phyloP scores from a whole-genome alignment of 1,284 basidiomycete species.

The Heterobasidion irregulare region DNA sequence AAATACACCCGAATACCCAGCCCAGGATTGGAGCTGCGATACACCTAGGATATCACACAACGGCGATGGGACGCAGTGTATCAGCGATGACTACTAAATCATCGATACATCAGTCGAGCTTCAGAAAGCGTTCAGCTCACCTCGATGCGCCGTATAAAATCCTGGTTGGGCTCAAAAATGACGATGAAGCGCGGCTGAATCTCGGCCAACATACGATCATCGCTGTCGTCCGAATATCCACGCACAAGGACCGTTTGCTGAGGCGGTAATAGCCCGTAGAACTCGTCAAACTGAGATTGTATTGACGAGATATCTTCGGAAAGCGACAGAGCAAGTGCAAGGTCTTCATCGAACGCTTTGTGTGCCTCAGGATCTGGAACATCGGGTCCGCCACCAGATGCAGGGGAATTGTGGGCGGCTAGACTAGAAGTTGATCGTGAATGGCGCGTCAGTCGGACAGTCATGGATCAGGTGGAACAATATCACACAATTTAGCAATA shows the following conservation, averaged over 20 bases:
- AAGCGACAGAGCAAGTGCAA: slow-evolving; percentile 12
- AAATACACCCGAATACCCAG: slow-evolving; percentile 90
- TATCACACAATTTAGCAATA: slow-evolving; percentile 46
- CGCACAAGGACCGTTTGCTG: slow-evolving; percentile 83
- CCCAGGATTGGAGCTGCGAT: slow-evolving; percentile 75
- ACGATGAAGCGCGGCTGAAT: slow-evolving; percentile 88
- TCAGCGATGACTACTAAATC: too few species aligned
- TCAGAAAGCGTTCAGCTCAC: slow-evolving; percentile 27
- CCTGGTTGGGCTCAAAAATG: slow-evolving; percentile 92
- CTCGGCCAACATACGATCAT: slow-evolving; percentile 86
- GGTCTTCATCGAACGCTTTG: slow-evolving; percentile 19
- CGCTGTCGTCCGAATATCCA: slow-evolving; percentile 87
- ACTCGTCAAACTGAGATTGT: slow-evolving; percentile 57
- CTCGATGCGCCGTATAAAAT: slow-evolving; percentile 91
- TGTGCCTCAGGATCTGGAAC: neutral
- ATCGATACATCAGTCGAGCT: too few species aligned
- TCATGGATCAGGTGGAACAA: neutral
- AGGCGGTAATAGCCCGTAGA: slow-evolving; percentile 78
- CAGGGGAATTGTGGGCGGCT: neutral
- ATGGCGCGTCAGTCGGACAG: neutral
- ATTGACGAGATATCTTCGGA: slow-evolving; percentile 10
- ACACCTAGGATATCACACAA: slow-evolving; percentile 47
- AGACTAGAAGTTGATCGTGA: neutral
- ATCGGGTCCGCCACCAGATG: neutral
- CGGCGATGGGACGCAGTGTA: neutral